phyloP scores from a whole-genome alignment of 2,329 filamentous ascomycete genomes.

The Colletotrichum melonis region DNA sequence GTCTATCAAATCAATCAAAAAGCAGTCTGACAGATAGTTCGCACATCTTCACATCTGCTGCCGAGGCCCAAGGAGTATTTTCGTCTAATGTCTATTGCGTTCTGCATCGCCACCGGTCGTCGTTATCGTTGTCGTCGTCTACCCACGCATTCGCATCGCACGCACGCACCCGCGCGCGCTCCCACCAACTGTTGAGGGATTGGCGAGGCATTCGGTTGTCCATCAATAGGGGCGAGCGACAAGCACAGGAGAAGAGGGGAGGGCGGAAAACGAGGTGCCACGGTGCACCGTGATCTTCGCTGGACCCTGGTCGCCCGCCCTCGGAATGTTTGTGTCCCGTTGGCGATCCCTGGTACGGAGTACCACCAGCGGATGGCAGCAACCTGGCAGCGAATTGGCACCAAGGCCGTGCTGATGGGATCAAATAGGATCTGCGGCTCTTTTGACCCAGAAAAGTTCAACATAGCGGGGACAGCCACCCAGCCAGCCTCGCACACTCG shows the following conservation, averaged over 20 bases:
- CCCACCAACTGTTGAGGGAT: background rate
- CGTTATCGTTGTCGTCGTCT: background rate
- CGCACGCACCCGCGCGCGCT: background rate
- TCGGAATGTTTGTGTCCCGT: constrained; percentile 28
- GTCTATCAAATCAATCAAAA: background rate
- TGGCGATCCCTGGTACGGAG: constrained; percentile 14
- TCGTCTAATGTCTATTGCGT: background rate
- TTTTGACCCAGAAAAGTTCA: background rate
- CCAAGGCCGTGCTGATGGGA: constrained; percentile 27
- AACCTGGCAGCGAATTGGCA: constrained; percentile 24
- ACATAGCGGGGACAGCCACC: background rate
- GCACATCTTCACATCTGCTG: background rate
- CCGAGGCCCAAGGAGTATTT: background rate
- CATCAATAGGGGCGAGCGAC: background rate
- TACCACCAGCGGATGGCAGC: constrained; percentile 16
- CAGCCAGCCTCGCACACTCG: too few species aligned
- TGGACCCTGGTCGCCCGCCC: constrained; percentile 7
- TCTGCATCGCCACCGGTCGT: background rate
- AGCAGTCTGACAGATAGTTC: background rate
- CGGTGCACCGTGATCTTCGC: background rate
- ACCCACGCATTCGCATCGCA: constrained; percentile 6
- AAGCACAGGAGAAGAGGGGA: too few species aligned
- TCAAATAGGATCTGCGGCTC: constrained; percentile 20
- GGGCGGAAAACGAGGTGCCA: background rate
- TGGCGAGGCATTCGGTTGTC: background rate